Conservation (phyloP, 2,329 filamentous ascomycete species). For the Aureobasidium sp. region DNA sequence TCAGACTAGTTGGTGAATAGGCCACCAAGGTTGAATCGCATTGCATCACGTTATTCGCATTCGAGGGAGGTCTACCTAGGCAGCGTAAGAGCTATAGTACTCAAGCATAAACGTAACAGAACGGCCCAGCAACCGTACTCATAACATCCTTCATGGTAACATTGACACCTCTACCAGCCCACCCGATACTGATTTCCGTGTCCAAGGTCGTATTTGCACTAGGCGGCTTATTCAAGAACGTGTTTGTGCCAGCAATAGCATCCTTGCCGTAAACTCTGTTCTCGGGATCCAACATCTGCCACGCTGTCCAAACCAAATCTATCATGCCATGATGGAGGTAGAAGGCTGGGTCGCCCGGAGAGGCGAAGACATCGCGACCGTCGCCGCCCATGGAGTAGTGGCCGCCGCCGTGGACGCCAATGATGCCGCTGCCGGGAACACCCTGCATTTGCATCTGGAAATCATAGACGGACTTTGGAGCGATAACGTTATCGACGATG, state of each 20-base stretch:
- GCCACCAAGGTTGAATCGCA: too few species aligned
- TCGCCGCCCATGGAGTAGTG: constrained; percentile 42
- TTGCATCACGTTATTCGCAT: background rate
- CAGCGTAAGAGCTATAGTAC: background rate
- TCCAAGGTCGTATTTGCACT: constrained; percentile 37
- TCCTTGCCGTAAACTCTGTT: constrained; percentile 30
- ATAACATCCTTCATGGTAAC: constrained; percentile 31
- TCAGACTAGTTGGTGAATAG: background rate
- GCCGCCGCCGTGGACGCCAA: constrained; percentile 36
- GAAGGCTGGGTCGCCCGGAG: constrained; percentile 40
- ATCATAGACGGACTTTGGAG: background rate
- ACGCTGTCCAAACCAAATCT: constrained; percentile 43
- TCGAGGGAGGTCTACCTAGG: background rate
- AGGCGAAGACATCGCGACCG: constrained; percentile 35
- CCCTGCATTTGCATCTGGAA: constrained; percentile 19
- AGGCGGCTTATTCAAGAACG: constrained; percentile 37
- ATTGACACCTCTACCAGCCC: constrained; percentile 26
- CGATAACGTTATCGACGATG: constrained; percentile 14
- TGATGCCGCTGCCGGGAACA: constrained; percentile 17
- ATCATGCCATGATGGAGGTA: constrained; percentile 42
- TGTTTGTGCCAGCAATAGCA: constrained; percentile 37
- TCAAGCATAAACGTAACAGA: constrained; percentile 38
- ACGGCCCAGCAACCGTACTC: constrained; percentile 37
- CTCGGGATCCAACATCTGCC: constrained; percentile 39
- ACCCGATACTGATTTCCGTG: constrained; percentile 33